A percentile compares a stretch with the other conserved stretches of the same genome.
These are phyloP conservation scores for Vigna radiata DNA, from an alignment of 306 rosid genomes.

Conservation along the genomic window DNA sequence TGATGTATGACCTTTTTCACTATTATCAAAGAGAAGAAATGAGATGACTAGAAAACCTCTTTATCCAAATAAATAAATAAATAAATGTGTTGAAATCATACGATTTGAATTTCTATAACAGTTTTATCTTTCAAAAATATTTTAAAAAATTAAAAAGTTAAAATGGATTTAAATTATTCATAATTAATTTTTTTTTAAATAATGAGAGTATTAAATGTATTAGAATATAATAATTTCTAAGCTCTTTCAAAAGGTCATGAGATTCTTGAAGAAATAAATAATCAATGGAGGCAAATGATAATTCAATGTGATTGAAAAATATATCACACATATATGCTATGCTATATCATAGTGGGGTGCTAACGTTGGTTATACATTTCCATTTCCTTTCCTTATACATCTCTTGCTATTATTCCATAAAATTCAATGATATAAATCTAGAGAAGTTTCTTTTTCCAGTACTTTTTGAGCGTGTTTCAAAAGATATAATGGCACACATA, in stretches of 20 bases:
- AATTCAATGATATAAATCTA: conserved; percentile 4
- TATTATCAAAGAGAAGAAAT: conserved; percentile 32
- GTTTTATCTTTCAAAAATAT: too few relatives aligned
- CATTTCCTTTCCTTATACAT: conserved; percentile 22
- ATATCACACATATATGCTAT: neutral
- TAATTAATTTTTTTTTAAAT: too few relatives aligned
- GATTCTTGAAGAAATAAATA: conserved; percentile 2
- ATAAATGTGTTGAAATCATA: neutral
- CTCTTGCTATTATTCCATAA: neutral
- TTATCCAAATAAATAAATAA: neutral
- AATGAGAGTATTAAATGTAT: too few relatives aligned
- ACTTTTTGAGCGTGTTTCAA: neutral
- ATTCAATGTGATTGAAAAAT: conserved; percentile 31
- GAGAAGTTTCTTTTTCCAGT: too few relatives aligned
- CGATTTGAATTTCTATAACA: too few relatives aligned
- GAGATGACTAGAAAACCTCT: neutral
- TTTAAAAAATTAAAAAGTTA: too few relatives aligned
- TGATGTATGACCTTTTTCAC: conserved; percentile 43
- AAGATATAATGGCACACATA: neutral
- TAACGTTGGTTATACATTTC: neutral
- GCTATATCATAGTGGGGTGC: neutral
- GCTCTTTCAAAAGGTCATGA: neutral
- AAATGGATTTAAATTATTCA: too few relatives aligned
- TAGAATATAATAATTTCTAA: conserved; percentile 1
- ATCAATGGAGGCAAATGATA: conserved; percentile 37